A percentile compares a stretch with the other conserved stretches of the same genome.
Evolutionary conservation across 768 basidiomycete genomes (phyloP).

Genomic region (Hortiboletus campestris): DNA sequence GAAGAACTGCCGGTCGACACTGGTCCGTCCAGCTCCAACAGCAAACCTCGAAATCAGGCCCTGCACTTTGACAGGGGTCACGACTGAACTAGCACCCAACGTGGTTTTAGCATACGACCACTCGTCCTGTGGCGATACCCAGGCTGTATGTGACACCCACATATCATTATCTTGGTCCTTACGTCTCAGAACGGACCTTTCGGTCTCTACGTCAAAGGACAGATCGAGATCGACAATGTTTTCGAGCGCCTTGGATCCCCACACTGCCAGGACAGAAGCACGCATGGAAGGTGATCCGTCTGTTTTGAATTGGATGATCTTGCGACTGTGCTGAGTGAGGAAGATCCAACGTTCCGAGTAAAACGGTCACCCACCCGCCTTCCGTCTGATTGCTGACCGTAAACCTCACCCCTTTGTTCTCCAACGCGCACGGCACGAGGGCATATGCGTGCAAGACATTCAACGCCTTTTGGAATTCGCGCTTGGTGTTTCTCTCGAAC

Average conservation of each 20-base stretch:
- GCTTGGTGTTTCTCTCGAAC: constrained; percentile 81
- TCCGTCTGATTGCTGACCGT: constrained; percentile 66
- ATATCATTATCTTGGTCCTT: constrained; percentile 16
- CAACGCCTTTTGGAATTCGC: constrained; percentile 88
- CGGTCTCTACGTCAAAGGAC: constrained; percentile 64
- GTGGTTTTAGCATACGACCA: neutral
- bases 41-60: constrained; percentile 86
- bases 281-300: constrained; percentile 62
- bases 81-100: constrained; percentile 9
- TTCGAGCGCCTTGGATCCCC: constrained; percentile 81
- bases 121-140: neutral
- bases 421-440: constrained; percentile 68
- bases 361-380: constrained; percentile 56
- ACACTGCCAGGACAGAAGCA: constrained; percentile 69
- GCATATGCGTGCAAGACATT: constrained; percentile 84
- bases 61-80: constrained; percentile 52
- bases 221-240: constrained; percentile 74
- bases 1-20: constrained; percentile 87
- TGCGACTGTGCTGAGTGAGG: constrained; percentile 42
- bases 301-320: constrained; percentile 69
- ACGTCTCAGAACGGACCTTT: constrained; percentile 38
- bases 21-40: constrained; percentile 69
- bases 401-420: constrained; percentile 64
- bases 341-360: neutral
- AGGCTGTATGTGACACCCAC: constrained; percentile 11